Conservation (phyloP, 1,139 yeast species). For the Hemisphaericaspora lyxosophila region DNA sequence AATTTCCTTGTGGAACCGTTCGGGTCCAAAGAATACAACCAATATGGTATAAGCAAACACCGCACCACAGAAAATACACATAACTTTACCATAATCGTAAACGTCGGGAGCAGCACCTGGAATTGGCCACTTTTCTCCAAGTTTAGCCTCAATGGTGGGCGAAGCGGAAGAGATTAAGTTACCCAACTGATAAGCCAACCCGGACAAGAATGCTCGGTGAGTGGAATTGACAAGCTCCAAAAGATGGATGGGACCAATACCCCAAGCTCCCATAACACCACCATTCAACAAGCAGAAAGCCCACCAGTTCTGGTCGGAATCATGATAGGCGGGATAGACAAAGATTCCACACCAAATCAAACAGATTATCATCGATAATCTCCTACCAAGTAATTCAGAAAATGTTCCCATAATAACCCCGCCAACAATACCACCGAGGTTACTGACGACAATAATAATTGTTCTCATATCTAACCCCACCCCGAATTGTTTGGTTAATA, state of each 20-base stretch:
- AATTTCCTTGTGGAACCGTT: slow-evolving; percentile 25
- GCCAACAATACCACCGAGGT: slow-evolving; percentile 52
- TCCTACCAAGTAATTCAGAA: slow-evolving; percentile 47
- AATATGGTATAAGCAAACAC: slow-evolving; percentile 32
- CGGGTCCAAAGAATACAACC: slow-evolving; percentile 33
- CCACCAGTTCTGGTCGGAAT: too few relatives aligned
- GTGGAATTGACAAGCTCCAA: too few relatives aligned
- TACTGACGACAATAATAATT: slow-evolving; percentile 45
- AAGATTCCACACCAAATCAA: slow-evolving; percentile 31
- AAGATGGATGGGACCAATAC: too few relatives aligned
- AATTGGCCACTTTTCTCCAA: too few relatives aligned
- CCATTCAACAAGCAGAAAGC: too few relatives aligned
- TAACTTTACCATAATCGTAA: too few relatives aligned
- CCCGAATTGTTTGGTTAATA: slow-evolving; percentile 43
- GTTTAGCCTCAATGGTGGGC: too few relatives aligned
- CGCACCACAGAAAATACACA: too few relatives aligned
- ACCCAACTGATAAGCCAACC: too few relatives aligned
- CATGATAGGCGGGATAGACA: slow-evolving; percentile 33
- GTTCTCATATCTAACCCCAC: slow-evolving; percentile 38
- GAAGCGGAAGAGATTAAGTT: too few relatives aligned
- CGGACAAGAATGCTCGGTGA: too few relatives aligned
- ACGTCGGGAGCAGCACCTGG: slow-evolving; percentile 12
- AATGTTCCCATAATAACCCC: slow-evolving; percentile 47
- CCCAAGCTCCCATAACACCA: too few relatives aligned
- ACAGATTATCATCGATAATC: slow-evolving; percentile 40